Evolutionary conservation across 768 basidiomycete genomes (phyloP), one percentile per base, ranked within the genome.

Genomic region (Pleurotus pulmonarius): DNA sequence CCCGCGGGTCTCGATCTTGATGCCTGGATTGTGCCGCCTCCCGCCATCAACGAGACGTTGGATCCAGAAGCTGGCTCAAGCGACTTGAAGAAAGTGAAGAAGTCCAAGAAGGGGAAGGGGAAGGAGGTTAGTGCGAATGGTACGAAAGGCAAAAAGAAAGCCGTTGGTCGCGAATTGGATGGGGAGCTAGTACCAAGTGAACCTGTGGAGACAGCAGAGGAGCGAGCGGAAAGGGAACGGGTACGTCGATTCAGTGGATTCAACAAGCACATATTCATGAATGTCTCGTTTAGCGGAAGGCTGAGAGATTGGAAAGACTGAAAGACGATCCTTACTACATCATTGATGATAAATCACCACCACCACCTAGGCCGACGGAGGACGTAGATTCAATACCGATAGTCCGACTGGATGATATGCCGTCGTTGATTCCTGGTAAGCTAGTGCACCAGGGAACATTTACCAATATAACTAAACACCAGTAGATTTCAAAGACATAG

Each of bases 371-470:
- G 55, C 59, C 66, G 24, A 51, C 57, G 22, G 80, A 83, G 11
- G 92, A 97, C 65, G 61, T 97, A n/a, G 94, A 97, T 63, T 83
- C 87, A 7, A 98, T 98, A 70, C 95, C 96, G 0, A 83, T 99
- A 20, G 92, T 98, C 26, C 82, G 76, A 58, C 71, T 98, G 46
- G 91, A 96, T 41, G 85, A 80, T 57, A 79, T 90, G 69, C 86
- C 82, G 2, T 71, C 85, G 41, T 69, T 81, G 26, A 64, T 59
- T n/a, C 55, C 66, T 48, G 65, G 72, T 72, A 38, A 5, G 65
- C 59, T 29, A 43, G n/a, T 29, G 43, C 56, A 13, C 40, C 49
- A 55, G 41, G 20, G 41, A 49, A 13, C 7, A 26, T 46, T 20
- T 34, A 12, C 39, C 16, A 6, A 24, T 56, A 38, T 39, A 58